Evolutionary conservation across 768 basidiomycete species (phyloP), one percentile per base, ranked within the genome.

Genomic region (Chiua virens): DNA sequence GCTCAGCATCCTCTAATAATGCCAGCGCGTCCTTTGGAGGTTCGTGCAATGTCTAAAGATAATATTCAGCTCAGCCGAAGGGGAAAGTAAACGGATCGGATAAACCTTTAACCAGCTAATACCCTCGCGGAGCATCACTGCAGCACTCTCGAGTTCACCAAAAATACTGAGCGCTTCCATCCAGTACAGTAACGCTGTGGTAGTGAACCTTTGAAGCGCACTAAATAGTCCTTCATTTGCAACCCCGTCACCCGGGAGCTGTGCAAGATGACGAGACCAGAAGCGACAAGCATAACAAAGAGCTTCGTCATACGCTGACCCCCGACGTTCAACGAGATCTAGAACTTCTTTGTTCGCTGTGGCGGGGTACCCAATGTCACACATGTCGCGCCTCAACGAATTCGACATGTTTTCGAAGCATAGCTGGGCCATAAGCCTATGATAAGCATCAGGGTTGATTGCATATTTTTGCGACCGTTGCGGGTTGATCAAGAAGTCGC

Each of bases 351-450:
- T 44, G 39, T 62, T 62, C 4, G 53, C 49, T 27, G 17, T 51
- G n/a, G 61, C 23, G 0, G 61, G 57, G 20, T 62, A 50, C 4
- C 49, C 54, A 8, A 62, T 56, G 17, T 45, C 42, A 15, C 61
- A 62, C 45, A 62, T 62, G 35, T 62, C 61, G 8, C 54, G 61
- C 42, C 56, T 59, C 49, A 62, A 21, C 6, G 54, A 51, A 8
- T 42, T 52, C 22, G 47, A 49, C 61, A 62, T 62, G 4, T 30
- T 52, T 28, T 59, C 51, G 17, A 62, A 37, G 43, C 61, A 62
- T 1, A 52, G 15, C 13, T 62, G 57, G 0, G 60, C 60, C 51
- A 62, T 59, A 22, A 58, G 43, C 17, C 50, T 37, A 37, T 62
- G 60, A 21, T 59, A 62, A 0, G 35, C 49, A 17, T 32, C 48